Conservation (phyloP, 176 grass and related monocot genomes). For the Saccharum spontaneum region DNA sequence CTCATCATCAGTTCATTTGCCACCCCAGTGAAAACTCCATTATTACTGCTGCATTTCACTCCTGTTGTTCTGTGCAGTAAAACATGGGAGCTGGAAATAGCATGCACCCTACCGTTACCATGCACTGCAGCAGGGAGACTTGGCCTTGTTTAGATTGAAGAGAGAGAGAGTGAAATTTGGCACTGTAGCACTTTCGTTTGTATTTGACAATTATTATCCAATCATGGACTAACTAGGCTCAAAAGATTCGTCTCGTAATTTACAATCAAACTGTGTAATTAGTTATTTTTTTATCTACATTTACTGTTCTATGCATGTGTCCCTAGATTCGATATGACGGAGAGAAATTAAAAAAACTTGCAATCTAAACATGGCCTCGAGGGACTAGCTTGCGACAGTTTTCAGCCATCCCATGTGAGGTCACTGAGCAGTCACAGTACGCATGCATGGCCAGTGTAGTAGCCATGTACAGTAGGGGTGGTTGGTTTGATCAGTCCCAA, state of each 20-base stretch:
- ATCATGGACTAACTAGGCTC: no score
- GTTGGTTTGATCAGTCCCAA: constrained; percentile 22
- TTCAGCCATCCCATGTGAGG: constrained; percentile 25
- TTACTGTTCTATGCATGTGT: no score
- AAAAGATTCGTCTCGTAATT: no score
- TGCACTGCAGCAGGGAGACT: neutral
- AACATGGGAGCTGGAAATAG: neutral
- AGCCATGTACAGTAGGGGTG: neutral
- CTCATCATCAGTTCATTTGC: neutral
- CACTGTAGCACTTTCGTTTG: no score
- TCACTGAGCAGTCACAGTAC: constrained; percentile 2
- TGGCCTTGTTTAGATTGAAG: no score
- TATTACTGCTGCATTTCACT: neutral
- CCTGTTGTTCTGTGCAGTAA: neutral
- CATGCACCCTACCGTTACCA: neutral
- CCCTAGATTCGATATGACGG: no score
- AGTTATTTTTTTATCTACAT: no score
- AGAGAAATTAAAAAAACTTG: no score
- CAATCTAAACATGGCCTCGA: no score
- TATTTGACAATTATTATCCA: no score
- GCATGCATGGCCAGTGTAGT: neutral
- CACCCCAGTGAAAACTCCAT: neutral
- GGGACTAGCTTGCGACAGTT: constrained; percentile 19
- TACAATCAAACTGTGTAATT: no score
- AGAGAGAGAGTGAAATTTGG: no score